Conservation (phyloP, 192 early-diverging fungal species). For the Coemansia sp. region DNA sequence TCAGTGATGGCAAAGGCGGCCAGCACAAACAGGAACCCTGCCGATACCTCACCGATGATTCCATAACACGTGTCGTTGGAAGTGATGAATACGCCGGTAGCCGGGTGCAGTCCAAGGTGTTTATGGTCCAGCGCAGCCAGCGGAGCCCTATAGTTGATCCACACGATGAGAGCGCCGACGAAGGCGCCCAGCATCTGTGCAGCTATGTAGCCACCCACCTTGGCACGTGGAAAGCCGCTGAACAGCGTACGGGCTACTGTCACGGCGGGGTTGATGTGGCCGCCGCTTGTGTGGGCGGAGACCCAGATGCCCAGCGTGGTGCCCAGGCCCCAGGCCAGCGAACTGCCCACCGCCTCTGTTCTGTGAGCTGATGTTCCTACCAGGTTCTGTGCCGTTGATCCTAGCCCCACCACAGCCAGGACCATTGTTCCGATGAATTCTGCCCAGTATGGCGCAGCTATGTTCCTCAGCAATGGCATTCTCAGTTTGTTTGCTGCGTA, state of each 20-base stretch:
- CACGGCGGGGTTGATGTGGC: constrained; percentile 55
- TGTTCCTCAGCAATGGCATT: constrained; percentile 37
- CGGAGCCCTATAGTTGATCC: constrained; percentile 30
- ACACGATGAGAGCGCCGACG: constrained; percentile 46
- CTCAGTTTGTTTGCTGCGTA: background rate
- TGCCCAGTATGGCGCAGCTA: constrained; percentile 50
- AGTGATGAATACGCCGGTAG: constrained; percentile 39
- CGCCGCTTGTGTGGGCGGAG: constrained; percentile 41
- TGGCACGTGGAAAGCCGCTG: constrained; percentile 39
- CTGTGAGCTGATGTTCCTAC: background rate
- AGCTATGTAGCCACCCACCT: constrained; percentile 39
- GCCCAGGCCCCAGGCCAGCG: constrained; percentile 37
- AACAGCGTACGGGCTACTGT: constrained; percentile 44
- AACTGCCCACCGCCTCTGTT: constrained; percentile 36
- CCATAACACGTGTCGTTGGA: constrained; percentile 23
- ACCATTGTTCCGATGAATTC: constrained; percentile 48
- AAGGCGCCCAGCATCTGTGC: constrained; percentile 57
- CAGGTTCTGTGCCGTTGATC: constrained; percentile 33
- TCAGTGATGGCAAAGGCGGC: constrained; percentile 61
- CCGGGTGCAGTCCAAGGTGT: constrained; percentile 23
- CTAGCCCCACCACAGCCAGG: constrained; percentile 30
- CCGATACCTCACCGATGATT: constrained; percentile 56
- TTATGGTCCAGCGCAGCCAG: constrained; percentile 30
- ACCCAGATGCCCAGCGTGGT: constrained; percentile 38
- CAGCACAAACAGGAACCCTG: constrained; percentile 60